Evolutionary conservation across 192 early-diverging fungal species (phyloP).

Genomic region (Gamsiella multidivaricata): DNA sequence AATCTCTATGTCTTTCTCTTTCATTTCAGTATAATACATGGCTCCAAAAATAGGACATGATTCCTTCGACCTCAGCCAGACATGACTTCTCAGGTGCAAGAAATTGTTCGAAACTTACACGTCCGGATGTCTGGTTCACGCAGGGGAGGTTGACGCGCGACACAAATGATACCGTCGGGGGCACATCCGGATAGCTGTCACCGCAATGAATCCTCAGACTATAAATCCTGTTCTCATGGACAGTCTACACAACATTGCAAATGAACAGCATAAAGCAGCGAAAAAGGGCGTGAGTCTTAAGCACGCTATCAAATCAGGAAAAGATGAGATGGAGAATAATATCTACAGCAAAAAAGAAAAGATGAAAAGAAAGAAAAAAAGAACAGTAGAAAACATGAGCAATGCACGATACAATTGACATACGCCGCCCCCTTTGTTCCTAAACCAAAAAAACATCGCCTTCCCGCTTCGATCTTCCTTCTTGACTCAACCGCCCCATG

Average conservation of each 20-base stretch:
- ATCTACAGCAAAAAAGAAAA: conserved; percentile 8
- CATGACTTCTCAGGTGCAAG: neutral
- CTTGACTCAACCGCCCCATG: neutral
- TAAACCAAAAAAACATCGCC: neutral
- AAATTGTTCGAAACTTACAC: conserved; percentile 58
- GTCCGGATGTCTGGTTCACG: conserved; percentile 85
- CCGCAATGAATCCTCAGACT: conserved; percentile 87
- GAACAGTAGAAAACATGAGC: neutral
- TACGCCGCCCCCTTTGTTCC: neutral
- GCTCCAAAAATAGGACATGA: no score
- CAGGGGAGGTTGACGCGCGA: conserved; percentile 88
- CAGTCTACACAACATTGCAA: conserved; percentile 70
- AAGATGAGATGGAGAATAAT: neutral
- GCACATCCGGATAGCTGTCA: conserved; percentile 82
- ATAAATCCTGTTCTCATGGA: conserved; percentile 98
- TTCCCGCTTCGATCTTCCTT: neutral
- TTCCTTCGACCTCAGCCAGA: neutral
- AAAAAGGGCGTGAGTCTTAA: neutral
- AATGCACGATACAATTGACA: neutral
- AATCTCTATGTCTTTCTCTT: no score
- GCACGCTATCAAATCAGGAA: neutral
- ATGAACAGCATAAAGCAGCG: neutral
- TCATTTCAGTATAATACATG: no score
- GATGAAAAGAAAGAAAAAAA: neutral
- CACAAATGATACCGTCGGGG: conserved; percentile 84